Base-by-base conservation (phyloP, 2,329 filamentous ascomycete genomes). In the Atkinsonella hypoxylon region DNA sequence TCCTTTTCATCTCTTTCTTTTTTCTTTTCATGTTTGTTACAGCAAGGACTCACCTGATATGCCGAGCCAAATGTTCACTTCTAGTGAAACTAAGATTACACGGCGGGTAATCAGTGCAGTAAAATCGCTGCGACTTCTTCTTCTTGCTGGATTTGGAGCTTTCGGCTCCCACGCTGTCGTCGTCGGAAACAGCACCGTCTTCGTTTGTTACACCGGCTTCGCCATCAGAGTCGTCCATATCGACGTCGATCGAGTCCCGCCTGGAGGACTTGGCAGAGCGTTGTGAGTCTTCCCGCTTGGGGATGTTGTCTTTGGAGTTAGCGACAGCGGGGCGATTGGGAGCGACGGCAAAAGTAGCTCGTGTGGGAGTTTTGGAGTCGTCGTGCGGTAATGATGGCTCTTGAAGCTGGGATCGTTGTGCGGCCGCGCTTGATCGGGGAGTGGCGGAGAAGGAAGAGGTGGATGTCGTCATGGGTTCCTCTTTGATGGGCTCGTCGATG, bases 71-170 rank as follows among this genome's bases (percentile, higher is more conserved):
- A 72, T 98, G 93, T 65, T 98, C 93, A 62, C 91, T 97, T 55
- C 93, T 77, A 0, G 93, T 97, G 64, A 98, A 98, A 67, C 89
- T 96, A 52, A 98, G 68, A 61, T 85, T 90, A 68, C 93, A 98
- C 4, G 90, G 90, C 26, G 91, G 91, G 59, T 89, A 97, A 32
- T 95, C 89, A 4, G 86, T 94, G 70, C 93, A 98, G 68, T 91
- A 96, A 68, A 98, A 98, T 44, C 89, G 82, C 66, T 96, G 89
- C 0, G 89, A 89, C 68, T 95, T 95, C 71, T 95, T 96, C 78
- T 96, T 97, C 71, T 94, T 95, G 48, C 78, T 83, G 9, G 87
- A 85, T 55, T 84, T 79, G n/a, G 75, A 73, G 41, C 81, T 72
- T 62, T 85, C 82, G 11, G 76, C 80, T 51, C 77, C 77, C 20